Evolutionary conservation across 495 filamentous ascomycete species (phyloP), one percentile per base, ranked within the genome.

Genomic region (Tetracladium setigerum): DNA sequence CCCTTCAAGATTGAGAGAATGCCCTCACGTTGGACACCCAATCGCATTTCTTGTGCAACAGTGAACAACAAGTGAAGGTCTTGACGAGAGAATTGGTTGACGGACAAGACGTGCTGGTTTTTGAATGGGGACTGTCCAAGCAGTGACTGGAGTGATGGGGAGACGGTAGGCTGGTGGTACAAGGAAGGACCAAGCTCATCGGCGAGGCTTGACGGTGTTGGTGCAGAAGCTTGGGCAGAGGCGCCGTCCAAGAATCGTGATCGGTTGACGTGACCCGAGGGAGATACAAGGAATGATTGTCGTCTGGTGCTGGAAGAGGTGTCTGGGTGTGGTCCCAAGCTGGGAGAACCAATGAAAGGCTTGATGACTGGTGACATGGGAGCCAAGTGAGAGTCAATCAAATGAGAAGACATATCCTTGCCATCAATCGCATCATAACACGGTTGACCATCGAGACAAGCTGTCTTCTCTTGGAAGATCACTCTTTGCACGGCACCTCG

Each of bases 61-160:
- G 88, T 89, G 74, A 98, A 97, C 36, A 98, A 81, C 38, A 89
- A 70, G 63, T 96, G 92, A 34, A 98, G 72, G 54, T 98, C 89
- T 22, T 82, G 70, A 15, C 89, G 83, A 38, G 68, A 80, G 73
- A 95, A 95, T 63, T 95, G 84, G 56, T 83, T 83, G 46, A 96
- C 92, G 15, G 89, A 95, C 17, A 95, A 65, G 27, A 98, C 83
- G 59, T 95, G 85, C 47, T 84, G 77, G 49, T 82, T 75, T 62
- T 88, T 94, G 74, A 97, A 95, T 1, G 81, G 73, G 14, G 89
- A 95, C 19, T 76, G 78, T 22, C 83, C 73, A 13, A 98, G 74
- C 38, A 95, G 74, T 41, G 87, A 73, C 13, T 76, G 72, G 30
- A 91, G 67, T 0, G 77, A 74, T 19, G 72, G 72, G n/a, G 78